Evolutionary conservation across 2,329 filamentous ascomycete genomes (phyloP).

Genomic region (Aspergillus candidus): DNA sequence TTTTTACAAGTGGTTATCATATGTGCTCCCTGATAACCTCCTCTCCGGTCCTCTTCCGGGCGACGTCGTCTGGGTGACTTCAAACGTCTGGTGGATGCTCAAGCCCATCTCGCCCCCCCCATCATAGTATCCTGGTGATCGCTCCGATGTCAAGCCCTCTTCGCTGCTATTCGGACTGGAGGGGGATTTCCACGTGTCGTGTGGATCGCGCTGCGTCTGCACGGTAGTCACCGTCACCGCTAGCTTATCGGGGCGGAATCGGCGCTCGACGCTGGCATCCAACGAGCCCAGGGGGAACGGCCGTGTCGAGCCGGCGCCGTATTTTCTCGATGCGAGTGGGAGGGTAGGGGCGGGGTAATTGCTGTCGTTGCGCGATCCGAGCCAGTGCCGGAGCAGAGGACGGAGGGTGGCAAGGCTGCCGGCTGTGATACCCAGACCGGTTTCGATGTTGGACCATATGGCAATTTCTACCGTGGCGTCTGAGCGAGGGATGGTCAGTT

Average conservation of each 20-base stretch:
- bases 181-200: constrained; percentile 14
- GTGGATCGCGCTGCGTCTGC: constrained; percentile 17
- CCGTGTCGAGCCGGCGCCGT: constrained; percentile 8
- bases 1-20: constrained; percentile 4
- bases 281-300: constrained; percentile 23
- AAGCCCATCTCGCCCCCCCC: constrained; percentile 17
- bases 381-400: constrained; percentile 38
- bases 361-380: constrained; percentile 15
- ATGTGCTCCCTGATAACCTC: constrained; percentile 13
- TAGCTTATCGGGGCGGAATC: constrained; percentile 25
- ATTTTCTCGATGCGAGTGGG: constrained; percentile 1
- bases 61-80: constrained; percentile 22
- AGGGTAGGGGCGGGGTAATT: constrained; percentile 18
- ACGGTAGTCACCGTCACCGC: constrained; percentile 26
- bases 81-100: constrained; percentile 25
- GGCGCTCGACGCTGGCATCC: constrained; percentile 13
- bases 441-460: constrained; percentile 34
- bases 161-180: constrained; percentile 23
- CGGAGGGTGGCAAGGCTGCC: constrained; percentile 45
- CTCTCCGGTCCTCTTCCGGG: constrained; percentile 6
- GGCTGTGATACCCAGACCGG: constrained; percentile 38
- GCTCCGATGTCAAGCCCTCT: constrained; percentile 21
- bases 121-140: constrained; percentile 4
- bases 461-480: constrained; percentile 41
- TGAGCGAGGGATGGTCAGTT: constrained; percentile 3